Base-by-base conservation (phyloP, 371 early-diverging fungal species). In the Circinella minor region DNA sequence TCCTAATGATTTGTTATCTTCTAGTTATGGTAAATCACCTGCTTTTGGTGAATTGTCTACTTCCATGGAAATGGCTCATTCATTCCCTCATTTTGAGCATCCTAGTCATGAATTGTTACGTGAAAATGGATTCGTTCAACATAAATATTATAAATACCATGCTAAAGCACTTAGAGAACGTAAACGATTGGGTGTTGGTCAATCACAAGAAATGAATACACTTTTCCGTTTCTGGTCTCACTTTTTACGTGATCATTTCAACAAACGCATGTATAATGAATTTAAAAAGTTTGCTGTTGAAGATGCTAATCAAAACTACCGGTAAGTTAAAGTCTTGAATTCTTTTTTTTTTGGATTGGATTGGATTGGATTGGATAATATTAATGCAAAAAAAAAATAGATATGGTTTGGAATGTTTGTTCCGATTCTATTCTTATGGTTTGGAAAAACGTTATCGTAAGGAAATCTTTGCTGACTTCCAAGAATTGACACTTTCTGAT, bases 171-270 rank as follows among this genome's bases (percentile, higher is more conserved):
- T 96, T 48, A 91, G 90, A 66, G 98, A 98, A 77, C 96, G 98
- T 74, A 95, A 94, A 80, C 89, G 90, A 65, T 86, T 92, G 47
- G 98, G 98, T 15, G 84, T 88, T n/a, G 97, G 98, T 15, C 93
- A 91, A 34, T 94, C 94, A n/a, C 96, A 95, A 69, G 98, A 97
- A 77, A 98, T 98, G 98, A 98, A 98, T 86, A 97, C 97, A 4
- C 81, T 98, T 67, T 98, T 93, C 90, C 92, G 97, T 20, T 98
- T 98, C 93, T 98, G 98, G 98, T 94, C 94, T 63, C 97, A 98
- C 83, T 98, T 97, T 77, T 85, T 98, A 79, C 95, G 97, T 77
- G 96, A 96, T 78, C 93, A 94, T 74, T 96, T 92, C 76, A 97
- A 96, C 88, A 85, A 88, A 77, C 90, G 89, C 69, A 96, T 98